Base-by-base conservation (phyloP, 2,329 filamentous ascomycete species). In the Paramyrothecium roridum region DNA sequence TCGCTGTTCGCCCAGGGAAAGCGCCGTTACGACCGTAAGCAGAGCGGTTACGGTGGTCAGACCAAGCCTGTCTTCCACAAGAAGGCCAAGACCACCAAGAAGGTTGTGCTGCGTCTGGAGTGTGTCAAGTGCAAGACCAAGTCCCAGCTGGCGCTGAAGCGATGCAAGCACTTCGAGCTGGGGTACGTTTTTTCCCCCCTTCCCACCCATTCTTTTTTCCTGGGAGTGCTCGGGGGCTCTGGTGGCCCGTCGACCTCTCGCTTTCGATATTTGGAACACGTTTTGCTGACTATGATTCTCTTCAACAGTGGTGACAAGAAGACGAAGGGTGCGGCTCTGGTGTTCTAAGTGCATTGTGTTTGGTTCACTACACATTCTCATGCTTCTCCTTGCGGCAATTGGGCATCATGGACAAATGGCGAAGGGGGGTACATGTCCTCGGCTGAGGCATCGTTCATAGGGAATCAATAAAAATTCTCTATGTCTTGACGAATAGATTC, bases 51-150 rank as follows among this genome's bases (percentile, higher is more conserved):
- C 77, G 95, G 95, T 91, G 95, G 95, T 93, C 95, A 99, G 85
- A 99, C 95, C 74, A 99, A 99, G 85, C 95, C 96, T 71, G 93
- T 99, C 75, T 99, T 98, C 90, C 95, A 98, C 91, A 99, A 98
- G 89, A 98, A 97, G 85, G 95, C 95, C 68, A 99, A 99, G 90
- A 99, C 95, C 70, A 99, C 95, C 77, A 99, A 99, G 91, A 99
- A 99, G 89, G 90, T 99, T 72, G 96, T 99, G 73, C 84, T 99
- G 80, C 88, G 95, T 84, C 83, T 99, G 80, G 95, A 99, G 81
- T 99, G 95, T 86, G 93, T 91, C 75, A 78, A 82, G 70, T 99
- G 95, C 91, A 98, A 98, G 90, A 88, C 91, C 78, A 98, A 97
- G 89, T 88, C 87, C 80, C 92, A 99, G 85, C 86, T 99, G 75